Percentiles rank a stretch among this genome's conserved stretches.
phyloP scores from a whole-genome alignment of 495 filamentous ascomycete genomes.

The Penicillium simplicissimum region DNA sequence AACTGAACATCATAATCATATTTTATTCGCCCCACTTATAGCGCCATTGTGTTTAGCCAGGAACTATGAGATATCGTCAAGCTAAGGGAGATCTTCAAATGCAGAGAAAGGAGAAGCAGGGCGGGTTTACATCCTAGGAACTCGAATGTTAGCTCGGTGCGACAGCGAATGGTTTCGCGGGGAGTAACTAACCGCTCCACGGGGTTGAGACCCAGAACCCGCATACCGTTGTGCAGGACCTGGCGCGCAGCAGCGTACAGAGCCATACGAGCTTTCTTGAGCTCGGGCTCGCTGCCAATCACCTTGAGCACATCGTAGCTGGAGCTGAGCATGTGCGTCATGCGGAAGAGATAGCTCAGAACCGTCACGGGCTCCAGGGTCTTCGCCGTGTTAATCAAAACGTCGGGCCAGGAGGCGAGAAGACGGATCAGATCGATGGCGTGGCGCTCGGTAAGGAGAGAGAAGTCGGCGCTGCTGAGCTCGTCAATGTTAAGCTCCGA shows the following conservation, averaged over 20 bases:
- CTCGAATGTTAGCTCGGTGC: constrained; percentile 3
- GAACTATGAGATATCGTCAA: constrained; percentile 13
- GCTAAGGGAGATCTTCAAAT: constrained; percentile 4
- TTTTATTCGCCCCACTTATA: constrained; percentile 23
- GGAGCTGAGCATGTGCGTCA: constrained; percentile 82
- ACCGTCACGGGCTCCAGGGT: constrained; percentile 68
- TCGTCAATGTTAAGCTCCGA: constrained; percentile 44
- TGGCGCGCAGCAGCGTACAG: constrained; percentile 77
- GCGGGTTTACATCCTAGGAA: constrained; percentile 24
- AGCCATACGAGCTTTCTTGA: constrained; percentile 77
- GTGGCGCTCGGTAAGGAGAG: constrained; percentile 57
- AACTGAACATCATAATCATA: constrained; percentile 6
- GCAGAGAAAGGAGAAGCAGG: not conserved
- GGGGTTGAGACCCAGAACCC: constrained; percentile 73
- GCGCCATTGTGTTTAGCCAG: constrained; percentile 26
- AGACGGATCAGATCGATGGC: constrained; percentile 59
- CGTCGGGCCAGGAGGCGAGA: constrained; percentile 64
- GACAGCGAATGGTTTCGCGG: not conserved
- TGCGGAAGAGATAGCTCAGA: constrained; percentile 81
- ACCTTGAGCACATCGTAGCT: constrained; percentile 82
- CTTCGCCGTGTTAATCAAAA: constrained; percentile 60
- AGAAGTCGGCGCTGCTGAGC: constrained; percentile 54
- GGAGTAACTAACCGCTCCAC: constrained; percentile 57
- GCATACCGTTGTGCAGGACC: constrained; percentile 84
- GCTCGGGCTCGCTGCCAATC: constrained; percentile 67